Evolutionary conservation across 495 filamentous ascomycete species (phyloP), one percentile per base, ranked within the genome.

Genomic region (Annulohypoxylon moriforme): DNA sequence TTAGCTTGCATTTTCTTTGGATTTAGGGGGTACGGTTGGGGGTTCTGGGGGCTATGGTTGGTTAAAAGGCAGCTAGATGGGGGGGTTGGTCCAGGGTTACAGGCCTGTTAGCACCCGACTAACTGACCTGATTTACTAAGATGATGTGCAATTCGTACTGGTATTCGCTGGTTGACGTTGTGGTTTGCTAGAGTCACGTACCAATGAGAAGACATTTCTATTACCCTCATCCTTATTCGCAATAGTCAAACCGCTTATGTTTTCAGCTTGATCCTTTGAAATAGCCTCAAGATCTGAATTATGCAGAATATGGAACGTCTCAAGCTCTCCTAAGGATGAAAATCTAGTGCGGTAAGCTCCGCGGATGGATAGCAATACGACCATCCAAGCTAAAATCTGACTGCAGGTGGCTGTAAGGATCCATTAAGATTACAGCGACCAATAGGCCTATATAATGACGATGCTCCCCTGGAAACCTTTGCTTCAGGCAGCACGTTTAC

Each of bases 401-500:
- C 60, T 24, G 59, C 59, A 62, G 33, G 31, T 36, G 27, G 59
- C 46, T 18, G 46, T 42, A 63, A 29, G 3, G 9, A 49, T 52
- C 18, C 60, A 16, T 29, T 38, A 27, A 52, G 20, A n/a, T 13
- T 53, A 24, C 20, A 34, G 10, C 14, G 33, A 1, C 60, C 60
- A 63, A 63, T 38, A 38, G 11, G 20, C 8, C 25, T 20, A 7
- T 53, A 52, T 29, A 14, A 24, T 40, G 42, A 38, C 29, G n/a
- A 11, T 1, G 11, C 10, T 25, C 27, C 59, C 42, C 42, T 16
- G 59, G 10, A 24, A 36, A n/a, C 34, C 36, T 7, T n/a, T 13
- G 22, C 24, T 14, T 24, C 18, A 46, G 42, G 58, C 40, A 31
- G n/a, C 58, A 42, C 18, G n/a, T 33, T 33, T 34, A 11, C 24